Percentiles rank a stretch among this genome's conserved stretches.
These are phyloP conservation scores for Xylariaceae sp. DNA, from an alignment of 2,329 filamentous ascomycete species.

Conservation along the genomic window DNA sequence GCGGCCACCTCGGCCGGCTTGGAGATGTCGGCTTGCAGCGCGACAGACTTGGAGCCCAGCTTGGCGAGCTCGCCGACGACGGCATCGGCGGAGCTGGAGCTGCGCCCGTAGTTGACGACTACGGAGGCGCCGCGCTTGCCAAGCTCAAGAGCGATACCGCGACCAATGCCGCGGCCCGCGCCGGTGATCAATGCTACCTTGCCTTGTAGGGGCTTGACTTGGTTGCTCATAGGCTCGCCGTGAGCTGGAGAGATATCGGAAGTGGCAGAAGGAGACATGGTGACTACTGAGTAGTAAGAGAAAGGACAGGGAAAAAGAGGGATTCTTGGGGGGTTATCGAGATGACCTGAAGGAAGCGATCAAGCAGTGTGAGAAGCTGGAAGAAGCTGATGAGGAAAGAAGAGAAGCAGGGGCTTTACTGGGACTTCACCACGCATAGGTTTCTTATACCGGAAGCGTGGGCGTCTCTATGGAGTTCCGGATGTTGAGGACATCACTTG, in stretches of 20 bases:
- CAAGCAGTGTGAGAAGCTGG: background rate
- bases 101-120: conserved; percentile 63
- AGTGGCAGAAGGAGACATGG: conserved; percentile 28
- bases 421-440: background rate
- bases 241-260: conserved; percentile 7
- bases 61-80: conserved; percentile 50
- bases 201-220: conserved; percentile 37
- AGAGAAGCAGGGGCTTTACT: background rate
- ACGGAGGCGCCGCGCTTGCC: conserved; percentile 60
- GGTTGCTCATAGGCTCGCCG: conserved; percentile 22
- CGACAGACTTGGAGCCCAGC: conserved; percentile 54
- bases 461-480: conserved; percentile 7
- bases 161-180: conserved; percentile 61
- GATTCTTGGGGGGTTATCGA: background rate
- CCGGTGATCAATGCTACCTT: conserved; percentile 61
- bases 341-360: background rate
- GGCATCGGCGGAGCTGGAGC: conserved; percentile 49
- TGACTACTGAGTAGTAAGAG: too few relatives aligned
- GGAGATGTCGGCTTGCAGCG: conserved; percentile 63
- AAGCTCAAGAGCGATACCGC: conserved; percentile 63
- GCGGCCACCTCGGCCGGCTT: conserved; percentile 52
- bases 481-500: conserved; percentile 7
- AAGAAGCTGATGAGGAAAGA: background rate
- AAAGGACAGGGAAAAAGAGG: too few relatives aligned
- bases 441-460: conserved; percentile 13